phyloP scores from a whole-genome alignment of 805 yeast species.

The Cyberlindnera suaveolens region DNA sequence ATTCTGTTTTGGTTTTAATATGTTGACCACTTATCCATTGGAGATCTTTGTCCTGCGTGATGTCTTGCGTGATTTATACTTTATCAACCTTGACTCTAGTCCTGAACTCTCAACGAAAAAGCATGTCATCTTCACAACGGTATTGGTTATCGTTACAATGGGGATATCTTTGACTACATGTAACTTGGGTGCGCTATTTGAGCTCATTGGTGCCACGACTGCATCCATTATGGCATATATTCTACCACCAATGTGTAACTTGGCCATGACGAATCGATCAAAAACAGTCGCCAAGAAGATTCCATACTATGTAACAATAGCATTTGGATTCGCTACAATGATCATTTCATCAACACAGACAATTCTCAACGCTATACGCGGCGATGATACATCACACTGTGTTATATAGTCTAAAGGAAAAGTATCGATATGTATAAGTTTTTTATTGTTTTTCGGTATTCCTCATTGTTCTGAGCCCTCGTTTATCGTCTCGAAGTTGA shows the following conservation, averaged over 20 bases:
- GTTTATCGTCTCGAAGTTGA: constrained; percentile 44
- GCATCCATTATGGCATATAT: constrained; percentile 92
- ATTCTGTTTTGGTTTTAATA: constrained; percentile 84
- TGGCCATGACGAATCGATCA: constrained; percentile 50
- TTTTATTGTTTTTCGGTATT: background rate
- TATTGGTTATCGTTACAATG: constrained; percentile 65
- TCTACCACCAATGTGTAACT: constrained; percentile 78
- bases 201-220: constrained; percentile 86
- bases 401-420: constrained; percentile 3
- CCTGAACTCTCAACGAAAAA: constrained; percentile 38
- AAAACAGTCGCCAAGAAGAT: constrained; percentile 39
- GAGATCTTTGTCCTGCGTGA: constrained; percentile 90
- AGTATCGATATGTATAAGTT: background rate
- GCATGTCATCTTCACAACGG: constrained; percentile 61
- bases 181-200: constrained; percentile 82
- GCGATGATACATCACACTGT: constrained; percentile 17
- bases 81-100: constrained; percentile 31
- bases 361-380: constrained; percentile 30
- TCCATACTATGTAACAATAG: constrained; percentile 54
- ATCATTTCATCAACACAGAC: constrained; percentile 75
- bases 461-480: background rate
- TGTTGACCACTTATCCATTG: constrained; percentile 87
- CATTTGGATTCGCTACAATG: constrained; percentile 76
- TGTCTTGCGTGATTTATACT: constrained; percentile 61
- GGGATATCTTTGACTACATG: constrained; percentile 73